Evolutionary conservation across 345 rosid genomes (phyloP).

Genomic region (Microthlaspi erraticum): DNA sequence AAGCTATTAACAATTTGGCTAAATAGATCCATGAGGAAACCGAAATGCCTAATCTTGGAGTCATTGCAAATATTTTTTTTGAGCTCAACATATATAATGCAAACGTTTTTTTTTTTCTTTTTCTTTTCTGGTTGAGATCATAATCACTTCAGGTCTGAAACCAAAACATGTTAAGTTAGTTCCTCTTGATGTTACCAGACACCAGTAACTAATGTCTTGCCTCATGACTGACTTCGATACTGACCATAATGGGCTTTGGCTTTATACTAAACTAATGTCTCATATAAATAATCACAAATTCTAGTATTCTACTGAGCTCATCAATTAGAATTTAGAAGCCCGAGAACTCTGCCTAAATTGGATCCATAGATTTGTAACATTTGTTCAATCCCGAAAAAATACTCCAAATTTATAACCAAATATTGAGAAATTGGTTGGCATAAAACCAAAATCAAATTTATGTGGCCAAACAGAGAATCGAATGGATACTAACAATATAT

Average conservation of each 20-base stretch:
- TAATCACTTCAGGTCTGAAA: neutral
- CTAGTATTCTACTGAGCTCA: neutral
- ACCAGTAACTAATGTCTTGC: too few species aligned
- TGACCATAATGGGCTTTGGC: slow-evolving; percentile 39
- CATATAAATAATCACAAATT: neutral
- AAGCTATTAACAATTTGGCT: slow-evolving; percentile 16
- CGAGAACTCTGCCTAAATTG: neutral
- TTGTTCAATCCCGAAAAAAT: neutral
- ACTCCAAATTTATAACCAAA: neutral
- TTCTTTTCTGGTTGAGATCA: too few species aligned
- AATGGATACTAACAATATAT: slow-evolving; percentile 18
- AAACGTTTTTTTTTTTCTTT: neutral
- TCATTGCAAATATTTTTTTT: neutral
- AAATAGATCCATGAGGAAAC: neutral
- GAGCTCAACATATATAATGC: neutral
- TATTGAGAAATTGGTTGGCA: neutral
- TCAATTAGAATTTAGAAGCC: neutral
- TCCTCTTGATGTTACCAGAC: too few species aligned
- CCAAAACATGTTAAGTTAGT: neutral
- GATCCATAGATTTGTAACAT: neutral
- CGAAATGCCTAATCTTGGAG: slow-evolving; percentile 9
- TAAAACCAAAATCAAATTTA: neutral
- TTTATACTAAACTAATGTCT: slow-evolving; percentile 9
- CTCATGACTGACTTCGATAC: too few species aligned
- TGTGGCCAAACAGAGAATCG: slow-evolving; percentile 8